These are phyloP conservation scores for Metschnikowia matae DNA, from an alignment of 805 yeast species.

Conservation along the genomic window DNA sequence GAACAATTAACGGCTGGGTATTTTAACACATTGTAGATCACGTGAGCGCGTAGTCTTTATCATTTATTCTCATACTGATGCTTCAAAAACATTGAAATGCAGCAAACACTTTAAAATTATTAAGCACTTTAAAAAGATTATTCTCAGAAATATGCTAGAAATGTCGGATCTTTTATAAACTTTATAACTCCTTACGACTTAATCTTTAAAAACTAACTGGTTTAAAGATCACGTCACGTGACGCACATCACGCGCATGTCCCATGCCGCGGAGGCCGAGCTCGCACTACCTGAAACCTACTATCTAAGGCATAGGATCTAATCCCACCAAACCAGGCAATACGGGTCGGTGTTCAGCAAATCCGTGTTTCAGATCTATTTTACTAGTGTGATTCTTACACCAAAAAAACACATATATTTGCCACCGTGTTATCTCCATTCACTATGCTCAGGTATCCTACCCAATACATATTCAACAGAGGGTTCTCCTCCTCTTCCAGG, in stretches of 20 bases:
- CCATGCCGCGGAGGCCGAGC: background rate
- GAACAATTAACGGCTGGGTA: slow-evolving; percentile 3
- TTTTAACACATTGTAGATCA: background rate
- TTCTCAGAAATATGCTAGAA: too few relatives aligned
- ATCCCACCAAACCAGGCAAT: too few relatives aligned
- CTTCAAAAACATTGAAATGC: too few relatives aligned
- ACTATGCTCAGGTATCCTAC: background rate
- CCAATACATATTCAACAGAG: background rate
- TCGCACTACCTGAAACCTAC: background rate
- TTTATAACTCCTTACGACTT: too few relatives aligned
- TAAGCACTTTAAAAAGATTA: too few relatives aligned
- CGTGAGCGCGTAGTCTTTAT: too few relatives aligned
- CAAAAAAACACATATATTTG: background rate
- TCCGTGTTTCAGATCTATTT: too few relatives aligned
- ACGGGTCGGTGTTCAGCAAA: too few relatives aligned
- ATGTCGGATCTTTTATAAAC: too few relatives aligned
- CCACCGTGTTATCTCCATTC: background rate
- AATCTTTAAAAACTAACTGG: background rate
- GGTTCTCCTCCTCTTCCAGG: background rate
- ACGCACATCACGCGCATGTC: background rate
- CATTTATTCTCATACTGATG: too few relatives aligned
- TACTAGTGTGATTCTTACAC: background rate
- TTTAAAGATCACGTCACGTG: background rate
- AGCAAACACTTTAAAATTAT: too few relatives aligned
- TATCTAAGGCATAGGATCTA: too few relatives aligned